Base-by-base conservation (phyloP, 2,329 filamentous ascomycete species). In the Torrubiella hemipterigena region DNA sequence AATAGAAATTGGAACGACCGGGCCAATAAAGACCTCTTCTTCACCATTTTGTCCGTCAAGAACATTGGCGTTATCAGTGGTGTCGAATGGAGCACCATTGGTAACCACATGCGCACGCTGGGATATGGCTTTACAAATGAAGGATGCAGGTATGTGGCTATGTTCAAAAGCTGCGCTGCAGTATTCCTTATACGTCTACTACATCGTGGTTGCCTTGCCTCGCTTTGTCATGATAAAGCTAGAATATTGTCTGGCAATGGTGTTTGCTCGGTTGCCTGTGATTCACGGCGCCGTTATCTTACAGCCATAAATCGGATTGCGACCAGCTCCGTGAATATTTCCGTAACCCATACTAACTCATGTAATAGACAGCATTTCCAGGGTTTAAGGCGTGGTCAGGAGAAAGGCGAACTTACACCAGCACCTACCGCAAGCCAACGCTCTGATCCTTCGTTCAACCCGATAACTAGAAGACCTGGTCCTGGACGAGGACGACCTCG, bases 101-200 rank as follows among this genome's bases (percentile, higher is more conserved):
- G 71, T 39, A 70, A 69, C 49, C 61, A 70, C 38, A 75, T 76
- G 71, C 61, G 71, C 37, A 51, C 54, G 21, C 44, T 73, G 35
- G 70, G 71, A 33, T 75, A 76, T 43, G 68, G 69, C 51, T 75
- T 76, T 49, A 75, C 71, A 13, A 75, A 76, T 56, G 70, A 76
- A 48, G 71, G 71, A 42, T 75, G 71, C 42, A 68, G 71, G 70
- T 75, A 56, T 56, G 69, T 40, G 32, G 31, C n/a, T n/a, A n/a
- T n/a, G n/a, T n/a, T n/a, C n/a, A n/a, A n/a, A n/a, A n/a, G n/a
- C n/a, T n/a, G n/a, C n/a, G n/a, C n/a, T n/a, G n/a, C n/a, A n/a
- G n/a, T n/a, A n/a, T n/a, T n/a, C n/a, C n/a, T n/a, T n/a, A n/a
- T n/a, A n/a, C n/a, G n/a, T n/a, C n/a, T n/a, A n/a, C n/a, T n/a